Percentiles rank a stretch among this genome's conserved stretches.
These are phyloP conservation scores for Monocercomonoides exilis DNA, from an alignment of 78 protist species.

Conservation along the genomic window DNA sequence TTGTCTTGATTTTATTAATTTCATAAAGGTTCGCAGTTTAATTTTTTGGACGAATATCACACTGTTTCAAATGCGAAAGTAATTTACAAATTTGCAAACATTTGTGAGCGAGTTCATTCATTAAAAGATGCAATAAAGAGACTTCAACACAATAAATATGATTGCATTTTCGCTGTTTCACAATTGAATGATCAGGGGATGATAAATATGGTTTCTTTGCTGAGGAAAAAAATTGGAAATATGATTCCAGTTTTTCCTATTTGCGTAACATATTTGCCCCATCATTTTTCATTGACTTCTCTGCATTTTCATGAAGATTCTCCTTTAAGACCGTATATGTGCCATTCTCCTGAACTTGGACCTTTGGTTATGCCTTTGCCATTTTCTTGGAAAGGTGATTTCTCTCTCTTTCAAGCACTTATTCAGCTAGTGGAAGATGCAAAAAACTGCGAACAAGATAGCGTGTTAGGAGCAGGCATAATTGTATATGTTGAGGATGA, in stretches of 20 bases:
- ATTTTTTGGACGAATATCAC: too few species aligned
- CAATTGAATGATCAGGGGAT: constrained; percentile 4
- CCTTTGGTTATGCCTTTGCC: background rate
- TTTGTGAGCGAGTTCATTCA: background rate
- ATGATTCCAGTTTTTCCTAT: too few species aligned
- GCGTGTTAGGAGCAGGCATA: background rate
- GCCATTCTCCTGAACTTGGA: background rate
- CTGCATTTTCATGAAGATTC: too few species aligned
- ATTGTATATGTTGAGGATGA: background rate
- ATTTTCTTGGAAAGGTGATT: background rate
- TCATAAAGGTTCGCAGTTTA: too few species aligned
- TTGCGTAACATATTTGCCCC: too few species aligned
- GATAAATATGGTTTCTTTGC: background rate
- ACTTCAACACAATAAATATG: background rate
- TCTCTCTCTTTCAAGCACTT: background rate
- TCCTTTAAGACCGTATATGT: background rate
- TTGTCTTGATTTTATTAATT: background rate
- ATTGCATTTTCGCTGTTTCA: background rate
- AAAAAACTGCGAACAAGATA: background rate
- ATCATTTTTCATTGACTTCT: too few species aligned
- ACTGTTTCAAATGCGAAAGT: background rate
- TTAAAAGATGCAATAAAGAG: background rate
- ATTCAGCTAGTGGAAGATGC: background rate
- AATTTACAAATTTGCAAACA: background rate
- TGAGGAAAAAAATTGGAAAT: too few species aligned